These are phyloP conservation scores for Corrigiola litoralis DNA, from an alignment of 179 eudicot genomes.

Conservation along the genomic window DNA sequence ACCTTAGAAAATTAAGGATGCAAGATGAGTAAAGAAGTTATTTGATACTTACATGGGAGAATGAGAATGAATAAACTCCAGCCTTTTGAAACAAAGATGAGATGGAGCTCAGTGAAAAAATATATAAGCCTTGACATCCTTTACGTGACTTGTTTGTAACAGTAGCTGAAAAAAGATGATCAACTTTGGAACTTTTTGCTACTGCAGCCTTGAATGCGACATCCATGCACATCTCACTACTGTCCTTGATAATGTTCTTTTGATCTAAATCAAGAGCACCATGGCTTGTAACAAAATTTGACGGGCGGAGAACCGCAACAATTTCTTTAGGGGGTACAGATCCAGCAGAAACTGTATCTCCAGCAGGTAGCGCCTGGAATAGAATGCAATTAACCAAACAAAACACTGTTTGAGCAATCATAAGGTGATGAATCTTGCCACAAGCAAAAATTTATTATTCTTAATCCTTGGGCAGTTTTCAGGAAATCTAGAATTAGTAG, in stretches of 20 bases:
- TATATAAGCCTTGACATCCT: slow-evolving; percentile 54
- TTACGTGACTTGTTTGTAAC: slow-evolving; percentile 28
- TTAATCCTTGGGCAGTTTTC: background rate
- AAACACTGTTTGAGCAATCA: background rate
- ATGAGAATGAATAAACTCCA: slow-evolving; percentile 48
- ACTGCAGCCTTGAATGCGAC: slow-evolving; percentile 27
- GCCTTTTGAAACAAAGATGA: slow-evolving; percentile 46
- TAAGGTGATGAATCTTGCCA: background rate
- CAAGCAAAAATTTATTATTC: background rate
- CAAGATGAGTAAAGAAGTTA: background rate
- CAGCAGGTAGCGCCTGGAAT: slow-evolving; percentile 45
- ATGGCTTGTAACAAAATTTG: slow-evolving; percentile 24
- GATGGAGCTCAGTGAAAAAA: slow-evolving; percentile 33
- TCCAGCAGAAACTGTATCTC: slow-evolving; percentile 39
- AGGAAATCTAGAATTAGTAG: background rate
- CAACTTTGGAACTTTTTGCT: background rate
- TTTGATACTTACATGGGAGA: slow-evolving; percentile 50
- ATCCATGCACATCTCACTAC: slow-evolving; percentile 46
- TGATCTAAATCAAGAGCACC: slow-evolving; percentile 35
- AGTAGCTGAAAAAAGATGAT: slow-evolving; percentile 30
- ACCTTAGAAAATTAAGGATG: slow-evolving; percentile 3
- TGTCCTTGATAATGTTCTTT: slow-evolving; percentile 45
- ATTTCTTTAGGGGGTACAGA: slow-evolving; percentile 44
- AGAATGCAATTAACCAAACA: slow-evolving; percentile 5
- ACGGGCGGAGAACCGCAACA: slow-evolving; percentile 63